Evolutionary conservation across 2,329 filamentous ascomycete species (phyloP).

Genomic region (Didymella lethalis): DNA sequence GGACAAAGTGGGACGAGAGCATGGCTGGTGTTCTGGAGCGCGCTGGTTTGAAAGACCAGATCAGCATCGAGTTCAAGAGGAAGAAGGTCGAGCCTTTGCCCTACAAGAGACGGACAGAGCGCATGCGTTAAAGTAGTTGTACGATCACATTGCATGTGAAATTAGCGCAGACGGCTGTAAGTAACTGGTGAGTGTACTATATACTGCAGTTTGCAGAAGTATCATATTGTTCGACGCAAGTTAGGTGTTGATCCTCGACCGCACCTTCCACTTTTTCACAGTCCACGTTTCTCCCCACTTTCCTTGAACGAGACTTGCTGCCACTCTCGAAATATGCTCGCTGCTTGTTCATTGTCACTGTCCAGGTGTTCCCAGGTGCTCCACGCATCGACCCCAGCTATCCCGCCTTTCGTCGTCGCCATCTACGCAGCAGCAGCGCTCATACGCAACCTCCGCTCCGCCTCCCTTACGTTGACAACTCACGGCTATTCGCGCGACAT

Average conservation of each 20-base stretch:
- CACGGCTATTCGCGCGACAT: not conserved
- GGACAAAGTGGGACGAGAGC: conserved; percentile 85
- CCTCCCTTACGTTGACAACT: not conserved
- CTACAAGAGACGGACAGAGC: conserved; percentile 65
- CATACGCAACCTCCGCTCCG: not conserved
- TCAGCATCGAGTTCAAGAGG: conserved; percentile 83
- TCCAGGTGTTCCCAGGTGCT: not conserved
- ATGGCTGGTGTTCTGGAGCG: conserved; percentile 88
- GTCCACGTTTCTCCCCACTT: conserved; percentile 8
- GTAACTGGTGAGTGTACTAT: conserved; percentile 30
- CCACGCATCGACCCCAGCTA: not conserved
- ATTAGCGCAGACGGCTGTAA: conserved; percentile 24
- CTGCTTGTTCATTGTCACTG: not conserved
- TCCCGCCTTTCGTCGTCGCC: not conserved
- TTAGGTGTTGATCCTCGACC: not conserved
- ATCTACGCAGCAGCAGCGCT: not conserved
- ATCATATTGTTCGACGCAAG: conserved; percentile 11
- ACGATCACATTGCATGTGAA: conserved; percentile 5
- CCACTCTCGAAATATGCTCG: not conserved
- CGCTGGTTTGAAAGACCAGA: conserved; percentile 72
- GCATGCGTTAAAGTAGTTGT: conserved; percentile 51
- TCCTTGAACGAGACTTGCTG: not conserved
- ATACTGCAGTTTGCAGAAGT: conserved; percentile 24
- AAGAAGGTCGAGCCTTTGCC: conserved; percentile 75
- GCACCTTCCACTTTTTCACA: conserved; percentile 14